phyloP scores from a whole-genome alignment of 1,139 yeast genomes.

The Geotrichum restrictum region DNA sequence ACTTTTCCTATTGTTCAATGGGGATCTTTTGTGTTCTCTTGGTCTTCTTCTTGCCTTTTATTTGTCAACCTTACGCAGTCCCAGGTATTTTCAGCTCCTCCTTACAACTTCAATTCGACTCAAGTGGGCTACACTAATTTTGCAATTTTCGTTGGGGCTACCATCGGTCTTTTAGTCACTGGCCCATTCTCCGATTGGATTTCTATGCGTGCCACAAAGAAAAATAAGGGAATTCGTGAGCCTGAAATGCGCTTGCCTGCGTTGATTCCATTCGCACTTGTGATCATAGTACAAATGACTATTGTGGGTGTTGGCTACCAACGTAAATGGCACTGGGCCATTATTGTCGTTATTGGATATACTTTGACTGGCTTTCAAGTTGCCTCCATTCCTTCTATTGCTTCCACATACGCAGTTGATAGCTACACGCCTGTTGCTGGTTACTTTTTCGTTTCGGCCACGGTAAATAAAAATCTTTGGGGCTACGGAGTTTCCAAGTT shows the following conservation, averaged over 20 bases:
- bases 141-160: constrained; percentile 70
- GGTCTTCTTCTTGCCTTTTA: constrained; percentile 55
- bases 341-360: constrained; percentile 32
- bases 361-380: constrained; percentile 27
- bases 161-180: constrained; percentile 63
- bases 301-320: constrained; percentile 77
- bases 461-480: constrained; percentile 38
- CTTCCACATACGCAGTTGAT: constrained; percentile 53
- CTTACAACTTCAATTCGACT: constrained; percentile 64
- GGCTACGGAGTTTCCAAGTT: constrained; percentile 50
- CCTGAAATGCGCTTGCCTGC: constrained; percentile 75
- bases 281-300: constrained; percentile 66
- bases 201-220: constrained; percentile 62
- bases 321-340: constrained; percentile 58
- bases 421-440: constrained; percentile 51
- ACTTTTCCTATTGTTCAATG: constrained; percentile 58
- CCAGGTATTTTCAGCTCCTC: constrained; percentile 46
- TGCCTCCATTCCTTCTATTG: constrained; percentile 47
- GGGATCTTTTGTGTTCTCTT: constrained; percentile 60
- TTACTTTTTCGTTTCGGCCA: constrained; percentile 47
- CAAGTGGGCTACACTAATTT: constrained; percentile 76
- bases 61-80: constrained; percentile 57
- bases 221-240: constrained; percentile 64
- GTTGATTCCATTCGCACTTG: constrained; percentile 55
- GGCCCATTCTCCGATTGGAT: constrained; percentile 52